Evolutionary conservation across 1,284 basidiomycete genomes (phyloP), one percentile per base, ranked within the genome.

Genomic region (Ganoderma lucidum): DNA sequence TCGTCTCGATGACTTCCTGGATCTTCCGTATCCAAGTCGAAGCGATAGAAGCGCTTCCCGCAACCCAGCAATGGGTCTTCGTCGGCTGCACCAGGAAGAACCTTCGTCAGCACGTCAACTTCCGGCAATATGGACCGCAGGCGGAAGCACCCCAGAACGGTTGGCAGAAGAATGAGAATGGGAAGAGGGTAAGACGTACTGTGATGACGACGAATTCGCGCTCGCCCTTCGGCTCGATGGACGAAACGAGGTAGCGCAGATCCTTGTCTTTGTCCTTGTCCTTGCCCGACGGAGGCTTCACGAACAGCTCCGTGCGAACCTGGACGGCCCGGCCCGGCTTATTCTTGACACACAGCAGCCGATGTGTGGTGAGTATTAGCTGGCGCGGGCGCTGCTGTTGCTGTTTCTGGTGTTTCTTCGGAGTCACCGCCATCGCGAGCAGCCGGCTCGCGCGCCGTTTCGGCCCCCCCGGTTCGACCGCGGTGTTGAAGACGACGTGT

Each of bases 161-260:
- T 51, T 51, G 70, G 42, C 44, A 68, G 9, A 62, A n/a, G 48
- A n/a, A 63, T 42, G 44, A 19, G 15, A 37, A 53, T 1, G 35
- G 35, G 35, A 1, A 35, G 35, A 35, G 4, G 30, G 28, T 32
- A 69, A 65, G 68, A 82, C 83, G 74, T 70, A 91, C 90, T 63
- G 89, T 89, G 75, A 90, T 78, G 48, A 91, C 82, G n/a, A 87
- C 85, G 76, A 92, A 90, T 75, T 89, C 88, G 53, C 85, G 80
- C 64, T 88, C 88, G 61, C 87, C 81, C 74, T 89, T 90, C 45
- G 82, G 75, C 67, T 86, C 86, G 1, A 87, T 86, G 35, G 84
- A 83, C 6, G 82, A 81, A 14, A 91, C 79, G 55, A 83, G 68
- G 64, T 71, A 73, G 30, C 79, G 76, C 45, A 70, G 71, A 55